Base-by-base conservation (phyloP, 2,329 filamentous ascomycete genomes). In the Thielaviopsis ethacetica region DNA sequence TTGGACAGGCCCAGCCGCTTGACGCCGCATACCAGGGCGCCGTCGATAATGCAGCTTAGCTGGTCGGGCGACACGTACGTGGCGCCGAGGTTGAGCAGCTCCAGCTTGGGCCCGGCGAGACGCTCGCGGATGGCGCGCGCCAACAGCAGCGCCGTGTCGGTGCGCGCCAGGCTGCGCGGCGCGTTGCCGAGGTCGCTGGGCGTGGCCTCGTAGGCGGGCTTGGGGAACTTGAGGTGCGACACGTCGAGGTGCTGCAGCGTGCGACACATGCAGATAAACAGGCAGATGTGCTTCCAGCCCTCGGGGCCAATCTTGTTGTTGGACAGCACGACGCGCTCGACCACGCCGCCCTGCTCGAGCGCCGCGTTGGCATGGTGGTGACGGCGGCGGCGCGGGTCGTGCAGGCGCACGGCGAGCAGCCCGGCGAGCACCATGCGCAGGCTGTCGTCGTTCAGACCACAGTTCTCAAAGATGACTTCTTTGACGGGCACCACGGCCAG, bases 401-500 rank as follows among this genome's bases (percentile, higher is more conserved):
- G 79, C 61, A 78, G 82, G 66, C 85, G 93, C 2, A 88, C 86
- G 2, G 91, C 86, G 6, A 96, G 74, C 1, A 98, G 75, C 3
- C 89, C 91, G 0, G 91, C 88, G 10, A 98, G 78, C 50, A 97
- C 82, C 19, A 95, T 85, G 19, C 93, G 81, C 6, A 96, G 75
- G 3, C 89, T 89, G 68, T 95, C 90, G 65, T 97, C 91, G 1
- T 80, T 88, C 44, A 98, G 72, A 5, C 89, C 87, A 62, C 89
- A 91, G 67, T 94, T 88, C 66, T 96, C 91, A 58, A 97, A 72
- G 6, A 94, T 76, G 0, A 98, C 72, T 66, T 94, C 89, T 64
- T 87, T 85, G 2, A 97, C 84, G 0, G 93, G 91, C 0, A 97
- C 91, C 6, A 98, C 83, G 5, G 93, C 91, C 49, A 98, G 76